Percentiles rank a stretch among this genome's conserved stretches.
Conservation (phyloP, 2,329 filamentous ascomycete genomes). For the Aspergillus vadensis region DNA sequence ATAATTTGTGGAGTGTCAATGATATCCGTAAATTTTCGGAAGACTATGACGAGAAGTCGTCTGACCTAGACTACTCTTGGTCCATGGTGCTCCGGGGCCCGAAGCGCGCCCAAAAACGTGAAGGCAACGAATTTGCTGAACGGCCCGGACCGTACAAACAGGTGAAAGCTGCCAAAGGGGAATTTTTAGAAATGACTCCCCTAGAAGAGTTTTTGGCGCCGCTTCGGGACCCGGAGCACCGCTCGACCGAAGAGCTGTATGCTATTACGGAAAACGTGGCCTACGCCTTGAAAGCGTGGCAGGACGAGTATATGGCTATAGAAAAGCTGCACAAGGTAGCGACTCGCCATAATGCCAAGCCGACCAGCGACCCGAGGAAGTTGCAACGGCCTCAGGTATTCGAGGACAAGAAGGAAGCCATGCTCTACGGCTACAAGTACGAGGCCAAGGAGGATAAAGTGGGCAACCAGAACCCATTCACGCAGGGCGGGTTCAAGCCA, state of each 20-base stretch:
- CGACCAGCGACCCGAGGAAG: slow-evolving; percentile 54
- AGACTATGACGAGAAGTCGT: slow-evolving; percentile 36
- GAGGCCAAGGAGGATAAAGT: slow-evolving; percentile 50
- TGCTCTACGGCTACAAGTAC: slow-evolving; percentile 62
- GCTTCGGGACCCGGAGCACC: slow-evolving; percentile 40
- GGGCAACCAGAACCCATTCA: slow-evolving; percentile 59
- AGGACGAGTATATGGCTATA: slow-evolving; percentile 60
- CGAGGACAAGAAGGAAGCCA: slow-evolving; percentile 63
- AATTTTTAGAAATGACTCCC: slow-evolving; percentile 41
- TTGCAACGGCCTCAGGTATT: slow-evolving; percentile 53
- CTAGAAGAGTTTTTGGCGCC: slow-evolving; percentile 40
- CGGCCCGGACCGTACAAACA: slow-evolving; percentile 40
- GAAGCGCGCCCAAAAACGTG: slow-evolving; percentile 33
- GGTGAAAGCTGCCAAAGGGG: slow-evolving; percentile 31
- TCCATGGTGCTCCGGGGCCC: slow-evolving; percentile 34
- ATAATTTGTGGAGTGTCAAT: slow-evolving; percentile 41
- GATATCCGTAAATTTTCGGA: slow-evolving; percentile 37
- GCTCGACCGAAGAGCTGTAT: slow-evolving; percentile 57
- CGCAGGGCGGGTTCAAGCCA: slow-evolving; percentile 53
- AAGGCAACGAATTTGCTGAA: slow-evolving; percentile 24
- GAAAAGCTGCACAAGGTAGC: slow-evolving; percentile 52
- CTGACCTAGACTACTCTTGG: slow-evolving; percentile 37
- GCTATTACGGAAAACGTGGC: slow-evolving; percentile 57
- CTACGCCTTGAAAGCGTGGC: slow-evolving; percentile 55
- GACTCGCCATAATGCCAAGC: slow-evolving; percentile 53